Evolutionary conservation across 176 grass and related monocot species (phyloP), one percentile per base, ranked within the genome.

Genomic region (Tillandsia fasciculata): DNA sequence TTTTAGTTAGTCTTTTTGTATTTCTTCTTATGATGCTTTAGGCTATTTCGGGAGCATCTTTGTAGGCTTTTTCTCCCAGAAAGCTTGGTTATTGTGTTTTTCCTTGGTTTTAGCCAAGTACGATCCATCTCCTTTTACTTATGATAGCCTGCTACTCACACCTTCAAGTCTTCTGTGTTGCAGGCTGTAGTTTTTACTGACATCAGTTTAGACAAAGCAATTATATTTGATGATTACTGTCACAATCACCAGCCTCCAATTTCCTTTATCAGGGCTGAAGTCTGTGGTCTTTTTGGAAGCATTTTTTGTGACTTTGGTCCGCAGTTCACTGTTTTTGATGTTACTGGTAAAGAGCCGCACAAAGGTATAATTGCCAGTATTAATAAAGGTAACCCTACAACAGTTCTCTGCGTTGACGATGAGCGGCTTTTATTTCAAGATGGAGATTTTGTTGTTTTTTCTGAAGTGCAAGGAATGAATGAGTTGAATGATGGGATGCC

Each of bases 401-500:
- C 70, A 10, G 56, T 91, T 65, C 67, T 65, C 52, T 87, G 84
- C 47, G 48, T 91, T 48, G 88, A 87, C 64, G 84, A 91, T 79
- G 88, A 91, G 68, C 77, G 64, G 49, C 77, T 91, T 13, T 68
- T 82, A 58, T 91, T 91, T 63, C 67, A 87, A 50, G 78, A 87
- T 18, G 88, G 75, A 49, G 83, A 91, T 79, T 65, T 87, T 72
- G 78, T 91, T 82, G 56, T 87, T 74, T 91, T 91, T 81, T 84
- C 81, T n/a, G 88, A 87, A 80, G 66, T 91, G 53, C 64, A 82
- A 63, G 88, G 88, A 54, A 91, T 91, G 88, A 82, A 71, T 15
- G 88, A 87, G 85, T 64, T 91, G 67, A 91, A 91, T 81, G 84
- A 91, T 76, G 84, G 84, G n/a, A 91, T 84, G 52, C 84, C 81